These are phyloP conservation scores for Citrus mangshanensis DNA, from an alignment of 345 rosid genomes.

Conservation along the genomic window DNA sequence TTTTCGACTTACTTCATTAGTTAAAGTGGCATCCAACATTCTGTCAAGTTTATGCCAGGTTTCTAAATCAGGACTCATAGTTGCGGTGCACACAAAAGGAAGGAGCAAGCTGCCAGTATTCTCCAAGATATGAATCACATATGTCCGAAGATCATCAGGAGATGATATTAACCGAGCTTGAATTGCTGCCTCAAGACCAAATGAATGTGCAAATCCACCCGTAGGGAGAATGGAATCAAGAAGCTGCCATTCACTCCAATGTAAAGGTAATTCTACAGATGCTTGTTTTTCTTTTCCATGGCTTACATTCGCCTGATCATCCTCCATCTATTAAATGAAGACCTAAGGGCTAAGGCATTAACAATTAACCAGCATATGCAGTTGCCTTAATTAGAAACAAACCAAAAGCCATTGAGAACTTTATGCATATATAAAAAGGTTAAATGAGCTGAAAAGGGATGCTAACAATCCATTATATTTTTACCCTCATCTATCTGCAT, in stretches of 20 bases:
- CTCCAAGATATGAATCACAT: conserved; percentile 48
- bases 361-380: not conserved
- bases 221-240: conserved; percentile 90
- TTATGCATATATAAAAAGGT: not conserved
- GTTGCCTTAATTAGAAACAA: not conserved
- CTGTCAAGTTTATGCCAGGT: conserved; percentile 53
- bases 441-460: not conserved
- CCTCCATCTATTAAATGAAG: not conserved
- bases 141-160: conserved; percentile 48
- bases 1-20: conserved; percentile 66
- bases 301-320: conserved; percentile 2
- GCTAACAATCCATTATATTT: not conserved
- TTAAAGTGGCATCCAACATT: conserved; percentile 61
- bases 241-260: conserved; percentile 95
- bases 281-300: not conserved
- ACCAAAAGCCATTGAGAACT: not conserved
- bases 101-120: conserved; percentile 75
- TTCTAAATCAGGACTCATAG: conserved; percentile 38
- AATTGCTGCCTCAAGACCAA: conserved; percentile 82
- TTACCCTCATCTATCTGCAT: not conserved
- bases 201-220: conserved; percentile 87
- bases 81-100: conserved; percentile 68
- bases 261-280: conserved; percentile 17
- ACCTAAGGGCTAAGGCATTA: not conserved
- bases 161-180: conserved; percentile 52